Conservation (phyloP, 768 basidiomycete genomes). For the Mycena venus region DNA sequence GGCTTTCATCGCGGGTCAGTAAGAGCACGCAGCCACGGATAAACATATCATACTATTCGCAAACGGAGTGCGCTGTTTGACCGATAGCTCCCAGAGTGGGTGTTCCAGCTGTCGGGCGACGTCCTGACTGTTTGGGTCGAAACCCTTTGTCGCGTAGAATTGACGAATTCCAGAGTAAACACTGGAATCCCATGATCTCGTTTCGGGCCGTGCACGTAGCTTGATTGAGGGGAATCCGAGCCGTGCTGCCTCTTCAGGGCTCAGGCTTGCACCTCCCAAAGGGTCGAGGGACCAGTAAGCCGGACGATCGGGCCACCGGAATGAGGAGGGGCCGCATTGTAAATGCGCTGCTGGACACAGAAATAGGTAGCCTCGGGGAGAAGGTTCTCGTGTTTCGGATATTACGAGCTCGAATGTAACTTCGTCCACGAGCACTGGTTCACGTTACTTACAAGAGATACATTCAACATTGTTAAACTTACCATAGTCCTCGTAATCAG, state of each 20-base stretch:
- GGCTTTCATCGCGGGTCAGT: no score
- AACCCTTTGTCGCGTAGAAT: neutral
- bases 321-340: neutral
- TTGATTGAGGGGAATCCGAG: neutral
- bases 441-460: neutral
- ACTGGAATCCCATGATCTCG: neutral
- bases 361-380: neutral
- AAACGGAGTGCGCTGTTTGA: neutral
- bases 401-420: neutral
- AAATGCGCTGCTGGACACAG: neutral
- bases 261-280: neutral
- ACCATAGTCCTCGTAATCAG: neutral
- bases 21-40: no score
- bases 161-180: neutral
- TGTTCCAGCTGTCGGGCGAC: neutral
- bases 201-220: neutral
- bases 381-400: neutral
- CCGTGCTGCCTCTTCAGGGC: neutral
- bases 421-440: neutral
- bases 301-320: neutral
- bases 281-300: neutral
- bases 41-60: no score
- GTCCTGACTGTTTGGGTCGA: neutral
- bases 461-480: neutral
- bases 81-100: neutral